Base-by-base conservation (phyloP, 179 eudicot species). In the Silene vulgaris region DNA sequence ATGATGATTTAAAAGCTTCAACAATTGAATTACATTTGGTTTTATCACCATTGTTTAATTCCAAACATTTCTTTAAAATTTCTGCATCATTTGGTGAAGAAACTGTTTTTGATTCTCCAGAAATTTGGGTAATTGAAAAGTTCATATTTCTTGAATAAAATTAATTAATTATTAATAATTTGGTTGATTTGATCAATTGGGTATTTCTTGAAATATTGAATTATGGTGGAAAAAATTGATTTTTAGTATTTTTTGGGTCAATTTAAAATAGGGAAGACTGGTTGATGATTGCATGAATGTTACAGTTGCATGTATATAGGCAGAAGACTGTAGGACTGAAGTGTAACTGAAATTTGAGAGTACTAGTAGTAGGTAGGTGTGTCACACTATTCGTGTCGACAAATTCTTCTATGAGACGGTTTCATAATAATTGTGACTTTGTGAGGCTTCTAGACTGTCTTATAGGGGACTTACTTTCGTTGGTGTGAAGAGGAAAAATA, bases 21-120 rank as follows among this genome's bases (percentile, higher is more conserved):
- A 81, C 13, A 60, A 76, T 65, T 57, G 86, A 76, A 43, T 76
- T 85, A 76, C 89, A 87, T 76, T 87, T 87, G 59, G 50, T 76
- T 11, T 74, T 70, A 65, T 87, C 85, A 54, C 86, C 89, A 40
- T 86, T 80, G 75, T 86, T 80, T 11, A 80, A 79, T 78, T 84
- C 85, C 87, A 86, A 76, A 48, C 88, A 85, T 76, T 82, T 86
- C 77, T 61, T 86, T 50, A 84, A 13, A 50, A 73, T 66, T 77
- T 80, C 87, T 29, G 73, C 80, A 56, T 77, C 72, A n/a, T 23
- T 70, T 12, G 54, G 17, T 14, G 40, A 8, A 1, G 78, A 74
- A 43, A 75, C 76, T 68, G 13, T 56, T 71, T 54, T 74, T 65
- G 35, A 71, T 40, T 71, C 78, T 13, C 50, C 69, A 37, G 80